Evolutionary conservation across 176 grass and related monocot genomes (phyloP), one percentile per base, ranked within the genome.

Genomic region (Aegilops bicornis): DNA sequence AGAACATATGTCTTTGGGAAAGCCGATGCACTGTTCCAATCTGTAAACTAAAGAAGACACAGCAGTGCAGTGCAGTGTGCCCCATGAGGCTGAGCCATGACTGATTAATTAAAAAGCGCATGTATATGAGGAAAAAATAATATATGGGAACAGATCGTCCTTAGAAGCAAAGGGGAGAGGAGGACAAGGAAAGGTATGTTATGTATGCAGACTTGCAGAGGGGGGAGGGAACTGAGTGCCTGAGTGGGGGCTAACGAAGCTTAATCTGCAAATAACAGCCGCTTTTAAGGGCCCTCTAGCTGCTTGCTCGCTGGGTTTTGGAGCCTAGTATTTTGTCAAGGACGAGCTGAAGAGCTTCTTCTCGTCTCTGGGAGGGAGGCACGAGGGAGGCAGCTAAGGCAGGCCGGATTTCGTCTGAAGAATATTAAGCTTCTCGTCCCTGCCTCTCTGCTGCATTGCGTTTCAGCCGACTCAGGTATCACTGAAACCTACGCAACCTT

Each of bases 211-310:
- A 8, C 7, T 58, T 76, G 30, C 30, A 79, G 64, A 79, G 73
- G 39, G 72, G 43, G 42, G 22, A 85, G 73, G 64, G 64, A 79
- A 60, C 58, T 81, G 40, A 71, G 60, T 86, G 83, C 3, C 6
- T 1, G 3, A 4, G 65, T 67, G 64, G 73, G 86, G 73, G 68
- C 60, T 92, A 23, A 87, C 48, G 61, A 89, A 86, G 79, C 87
- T 92, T 92, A 89, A 89, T 84, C 14, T 84, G 84, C 84, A 92
- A 92, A 92, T 92, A 89, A 92, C 76, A 79, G 80, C 12, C 19
- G 24, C 74, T 82, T 92, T 92, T 82, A 91, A 91, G 85, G 82
- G 40, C 78, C 64, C 71, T 82, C 87, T 56, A 89, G 61, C 84
- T 86, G 60, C 65, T 64, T 77, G 86, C 69, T 76, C 69, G 81